Percentiles rank a stretch among this genome's conserved stretches.
Evolutionary conservation across 2,329 filamentous ascomycete genomes (phyloP).

Genomic region (Pleurostoma richardsiae): DNA sequence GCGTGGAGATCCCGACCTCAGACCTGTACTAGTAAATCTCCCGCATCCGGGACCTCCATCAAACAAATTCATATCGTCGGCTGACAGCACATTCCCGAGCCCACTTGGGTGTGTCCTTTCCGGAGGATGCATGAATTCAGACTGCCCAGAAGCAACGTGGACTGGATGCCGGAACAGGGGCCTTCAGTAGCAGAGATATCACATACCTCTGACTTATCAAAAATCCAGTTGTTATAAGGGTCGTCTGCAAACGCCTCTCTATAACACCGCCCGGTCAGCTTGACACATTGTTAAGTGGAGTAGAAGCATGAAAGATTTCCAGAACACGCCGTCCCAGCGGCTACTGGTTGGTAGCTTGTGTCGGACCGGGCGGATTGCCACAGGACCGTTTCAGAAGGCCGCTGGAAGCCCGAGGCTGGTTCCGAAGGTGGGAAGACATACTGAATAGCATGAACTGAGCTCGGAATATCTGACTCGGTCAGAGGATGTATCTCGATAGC

Average conservation of each 20-base stretch:
- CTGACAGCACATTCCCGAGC: too few species aligned
- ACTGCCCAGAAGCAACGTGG: too few species aligned
- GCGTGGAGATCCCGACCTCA: too few species aligned
- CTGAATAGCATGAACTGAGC: slow-evolving; percentile 61
- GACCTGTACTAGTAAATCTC: too few species aligned
- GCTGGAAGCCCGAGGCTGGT: not conserved
- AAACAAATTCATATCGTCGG: too few species aligned
- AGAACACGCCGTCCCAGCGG: too few species aligned
- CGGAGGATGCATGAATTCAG: too few species aligned
- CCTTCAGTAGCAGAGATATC: not conserved
- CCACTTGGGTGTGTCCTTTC: too few species aligned
- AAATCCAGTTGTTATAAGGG: slow-evolving; percentile 64
- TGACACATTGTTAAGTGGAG: too few species aligned
- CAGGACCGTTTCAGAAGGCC: not conserved
- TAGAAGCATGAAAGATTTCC: too few species aligned
- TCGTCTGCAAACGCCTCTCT: slow-evolving; percentile 58
- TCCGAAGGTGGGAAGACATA: slow-evolving; percentile 7
- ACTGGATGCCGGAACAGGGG: too few species aligned
- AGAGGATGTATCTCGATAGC: slow-evolving; percentile 50
- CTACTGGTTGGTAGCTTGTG: not conserved
- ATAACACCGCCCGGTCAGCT: not conserved
- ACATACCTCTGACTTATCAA: slow-evolving; percentile 50
- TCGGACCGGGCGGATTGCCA: not conserved
- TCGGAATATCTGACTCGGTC: slow-evolving; percentile 54
- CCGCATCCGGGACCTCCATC: too few species aligned